Evolutionary conservation across 1,284 basidiomycete species (phyloP), one percentile per base, ranked within the genome.

Genomic region (Apiotrichum brassicae): DNA sequence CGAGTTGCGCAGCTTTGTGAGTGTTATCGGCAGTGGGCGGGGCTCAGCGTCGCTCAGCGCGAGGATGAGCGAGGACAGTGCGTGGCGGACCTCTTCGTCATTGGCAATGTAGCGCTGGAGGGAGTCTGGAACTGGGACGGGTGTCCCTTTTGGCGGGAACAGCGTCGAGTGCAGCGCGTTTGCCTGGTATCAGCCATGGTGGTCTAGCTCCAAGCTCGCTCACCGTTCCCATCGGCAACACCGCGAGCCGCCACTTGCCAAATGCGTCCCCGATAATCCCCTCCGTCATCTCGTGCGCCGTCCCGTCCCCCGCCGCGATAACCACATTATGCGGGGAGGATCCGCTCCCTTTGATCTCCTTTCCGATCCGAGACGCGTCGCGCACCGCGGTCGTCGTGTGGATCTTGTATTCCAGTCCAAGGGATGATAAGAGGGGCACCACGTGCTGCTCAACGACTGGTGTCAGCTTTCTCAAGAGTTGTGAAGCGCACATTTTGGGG

Each of bases 281-380:
- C 53, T 86, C 84, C 60, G 90, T 76, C 48, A 92, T 79, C 65
- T 93, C 89, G 66, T 91, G 86, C 26, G 91, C 76, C 1, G 90
- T 93, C n/a, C 90, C 89, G 66, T 94, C 90, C 11, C 90, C 90
- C 3, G 87, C 87, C n/a, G 78, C 81, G 13, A 91, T 74, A 41
- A 89, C 68, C 38, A 88, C 58, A 3, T 19, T 30, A 14, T 30
- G 45, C n/a, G n/a, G n/a, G 28, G 28, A 30, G 8, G 1, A 54
- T 33, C 3, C 14, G 19, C 25, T 87, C 72, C 8, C 18, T 90
- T 87, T 13, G 87, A 22, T 28, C n/a, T 26, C 36, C n/a, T 58
- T 51, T 64, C 82, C 76, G 42, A 81, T 65, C n/a, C 65, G 59
- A 3, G 81, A 85, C 2, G 82, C 85, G 64, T 89, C 80, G 0